Base-by-base conservation (phyloP, 2,329 filamentous ascomycete species). In the Colletotrichum tropicale region DNA sequence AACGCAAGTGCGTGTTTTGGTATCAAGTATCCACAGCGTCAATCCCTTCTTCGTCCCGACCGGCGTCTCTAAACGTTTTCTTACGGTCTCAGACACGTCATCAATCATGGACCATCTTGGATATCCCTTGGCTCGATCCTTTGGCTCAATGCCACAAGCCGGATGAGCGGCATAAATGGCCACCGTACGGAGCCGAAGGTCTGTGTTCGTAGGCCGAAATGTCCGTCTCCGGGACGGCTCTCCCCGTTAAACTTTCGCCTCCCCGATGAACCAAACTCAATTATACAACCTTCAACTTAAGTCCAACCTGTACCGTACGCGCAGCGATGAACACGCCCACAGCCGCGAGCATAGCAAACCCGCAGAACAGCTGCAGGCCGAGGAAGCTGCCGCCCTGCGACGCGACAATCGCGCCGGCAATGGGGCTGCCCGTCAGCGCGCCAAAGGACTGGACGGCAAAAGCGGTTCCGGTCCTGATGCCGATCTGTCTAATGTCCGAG, bases 401-500 rank as follows among this genome's bases (percentile, higher is more conserved):
- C 16, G 81, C 81, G 9, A 93, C 85, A 30, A 94, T 86, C 13
- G 91, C 91, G 8, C 93, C 93, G 3, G 89, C 93, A 78, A 95
- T 93, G 1, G 94, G 94, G 61, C 88, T 91, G 1, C 93, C 92
- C 0, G 91, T 91, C 66, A 96, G 84, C 2, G 91, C 92, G 6
- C 92, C 93, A 36, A 95, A 84, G 2, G 91, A 88, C 71, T 92
- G 87, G 62, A 92, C 82, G 18, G 91, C 89, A 81, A 94, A 94
- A 30, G 91, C 87, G 0, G 90, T 88, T 1, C 94, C 94, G 3
- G 89, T 92, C 8, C 94, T 88, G 3, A 93, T 89, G 16, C 94
- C 94, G 38, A 96, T 92, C 81, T 94, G 89, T 24, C 90, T 87
- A 48, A 95, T 89, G 61, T 94, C 92, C 2, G 91, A 92, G 76